Evolutionary conservation across 352 stramenopile genomes (phyloP).

Genomic region (Globisporangium alternatum): DNA sequence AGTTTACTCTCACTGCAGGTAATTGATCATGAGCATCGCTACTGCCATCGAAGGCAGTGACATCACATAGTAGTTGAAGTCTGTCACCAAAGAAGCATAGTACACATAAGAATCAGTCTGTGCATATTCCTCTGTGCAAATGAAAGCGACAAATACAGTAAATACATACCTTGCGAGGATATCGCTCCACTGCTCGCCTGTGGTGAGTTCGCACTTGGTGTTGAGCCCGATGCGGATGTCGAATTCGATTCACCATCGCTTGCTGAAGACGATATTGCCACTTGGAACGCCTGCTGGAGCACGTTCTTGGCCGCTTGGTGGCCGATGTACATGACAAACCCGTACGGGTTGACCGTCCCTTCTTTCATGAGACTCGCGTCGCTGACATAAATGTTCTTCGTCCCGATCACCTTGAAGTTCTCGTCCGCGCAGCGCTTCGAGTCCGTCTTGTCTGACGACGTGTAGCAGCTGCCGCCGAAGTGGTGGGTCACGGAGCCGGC

Average conservation of each 20-base stretch:
- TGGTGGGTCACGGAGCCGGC: slow-evolving; percentile 23
- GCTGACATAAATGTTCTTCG: slow-evolving; percentile 26
- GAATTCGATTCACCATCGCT: background rate
- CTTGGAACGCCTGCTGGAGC: slow-evolving; percentile 26
- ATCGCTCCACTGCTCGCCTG: background rate
- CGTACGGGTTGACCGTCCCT: slow-evolving; percentile 30
- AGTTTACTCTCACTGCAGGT: background rate
- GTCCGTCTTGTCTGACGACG: slow-evolving; percentile 22
- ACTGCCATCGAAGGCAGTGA: background rate
- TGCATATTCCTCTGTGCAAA: background rate
- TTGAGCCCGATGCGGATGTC: background rate
- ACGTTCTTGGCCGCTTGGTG: slow-evolving; percentile 36
- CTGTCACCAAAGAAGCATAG: background rate
- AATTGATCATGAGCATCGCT: background rate
- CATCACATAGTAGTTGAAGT: background rate
- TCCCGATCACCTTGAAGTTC: slow-evolving; percentile 25
- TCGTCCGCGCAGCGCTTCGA: slow-evolving; percentile 28
- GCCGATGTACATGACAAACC: slow-evolving; percentile 33
- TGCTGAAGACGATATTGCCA: slow-evolving; percentile 1
- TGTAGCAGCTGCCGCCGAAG: slow-evolving; percentile 33
- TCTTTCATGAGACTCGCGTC: slow-evolving; percentile 32
- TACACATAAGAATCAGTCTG: background rate
- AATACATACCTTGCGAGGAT: background rate
- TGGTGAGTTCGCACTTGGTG: background rate
- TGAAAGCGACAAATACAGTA: background rate